phyloP scores from a whole-genome alignment of 169 alveolate species.

The Plasmodium gonderi region DNA sequence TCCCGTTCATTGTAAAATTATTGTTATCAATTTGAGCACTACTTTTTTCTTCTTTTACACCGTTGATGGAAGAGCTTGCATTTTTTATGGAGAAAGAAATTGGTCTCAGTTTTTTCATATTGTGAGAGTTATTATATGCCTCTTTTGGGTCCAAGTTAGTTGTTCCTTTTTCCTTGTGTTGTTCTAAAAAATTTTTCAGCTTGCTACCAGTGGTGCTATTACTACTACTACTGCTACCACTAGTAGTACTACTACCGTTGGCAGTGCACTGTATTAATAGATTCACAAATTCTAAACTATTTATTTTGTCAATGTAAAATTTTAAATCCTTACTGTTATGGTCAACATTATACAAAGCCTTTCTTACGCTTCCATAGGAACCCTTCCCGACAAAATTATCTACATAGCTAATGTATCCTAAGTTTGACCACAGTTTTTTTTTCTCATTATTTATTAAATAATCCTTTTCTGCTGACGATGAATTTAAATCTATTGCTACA shows the following conservation, averaged over 20 bases:
- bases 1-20: not conserved
- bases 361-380: conserved; percentile 53
- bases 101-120: too few species aligned
- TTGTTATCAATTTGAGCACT: not conserved
- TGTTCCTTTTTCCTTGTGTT: too few species aligned
- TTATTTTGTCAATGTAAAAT: conserved; percentile 66
- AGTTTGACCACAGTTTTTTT: conserved; percentile 44
- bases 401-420: conserved; percentile 53
- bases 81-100: too few species aligned
- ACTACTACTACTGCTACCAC: not conserved
- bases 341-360: conserved; percentile 60
- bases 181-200: too few species aligned
- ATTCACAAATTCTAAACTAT: conserved; percentile 26
- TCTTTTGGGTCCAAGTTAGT: too few species aligned
- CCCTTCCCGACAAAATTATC: conserved; percentile 66
- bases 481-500: conserved; percentile 11
- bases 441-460: conserved; percentile 7
- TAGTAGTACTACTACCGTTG: not conserved
- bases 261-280: not conserved
- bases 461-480: conserved; percentile 37
- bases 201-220: too few species aligned
- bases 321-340: conserved; percentile 28
- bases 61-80: too few species aligned
- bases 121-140: too few species aligned
- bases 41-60: too few species aligned